These are phyloP conservation scores for Rhinocladiella mackenziei DNA, from an alignment of 2,329 filamentous ascomycete genomes.

Conservation along the genomic window DNA sequence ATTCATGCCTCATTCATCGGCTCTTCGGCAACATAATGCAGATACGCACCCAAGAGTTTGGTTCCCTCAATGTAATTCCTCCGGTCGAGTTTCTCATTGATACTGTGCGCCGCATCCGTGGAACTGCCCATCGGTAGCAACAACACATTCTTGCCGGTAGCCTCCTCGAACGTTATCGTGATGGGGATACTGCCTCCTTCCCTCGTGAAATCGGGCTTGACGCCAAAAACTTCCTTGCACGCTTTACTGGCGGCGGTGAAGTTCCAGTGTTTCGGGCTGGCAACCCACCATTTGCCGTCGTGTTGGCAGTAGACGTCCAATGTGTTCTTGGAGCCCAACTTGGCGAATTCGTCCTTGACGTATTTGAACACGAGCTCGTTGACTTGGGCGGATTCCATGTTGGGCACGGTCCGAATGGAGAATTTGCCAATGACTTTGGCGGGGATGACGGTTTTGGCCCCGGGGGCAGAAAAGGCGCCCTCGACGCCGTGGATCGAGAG, in stretches of 20 bases:
- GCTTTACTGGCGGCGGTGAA: constrained; percentile 92
- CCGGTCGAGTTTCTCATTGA: constrained; percentile 98
- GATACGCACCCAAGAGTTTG: constrained; percentile 88
- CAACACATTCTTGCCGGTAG: constrained; percentile 95
- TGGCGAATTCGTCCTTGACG: constrained; percentile 77
- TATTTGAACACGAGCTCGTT: constrained; percentile 81
- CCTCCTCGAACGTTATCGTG: constrained; percentile 94
- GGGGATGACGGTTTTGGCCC: constrained; percentile 97
- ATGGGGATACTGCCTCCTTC: constrained; percentile 97
- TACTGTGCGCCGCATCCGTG: constrained; percentile 92
- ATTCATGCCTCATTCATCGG: constrained; percentile 46
- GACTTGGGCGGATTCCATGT: constrained; percentile 92
- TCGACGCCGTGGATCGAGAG: constrained; percentile 92
- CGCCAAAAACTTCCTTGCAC: constrained; percentile 90
- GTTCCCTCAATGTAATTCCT: constrained; percentile 97
- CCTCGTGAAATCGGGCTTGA: constrained; percentile 89
- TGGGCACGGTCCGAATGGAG: constrained; percentile 91
- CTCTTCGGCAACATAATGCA: constrained; percentile 95
- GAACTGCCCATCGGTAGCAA: constrained; percentile 95
- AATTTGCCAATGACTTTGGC: constrained; percentile 98
- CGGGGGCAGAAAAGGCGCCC: constrained; percentile 86
- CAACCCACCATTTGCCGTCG: constrained; percentile 97
- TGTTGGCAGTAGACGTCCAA: constrained; percentile 78
- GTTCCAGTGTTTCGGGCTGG: constrained; percentile 98
- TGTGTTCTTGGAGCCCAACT: constrained; percentile 87